Evolutionary conservation across 148 eudicot species (phyloP).

Genomic region (Rhododendron molle): DNA sequence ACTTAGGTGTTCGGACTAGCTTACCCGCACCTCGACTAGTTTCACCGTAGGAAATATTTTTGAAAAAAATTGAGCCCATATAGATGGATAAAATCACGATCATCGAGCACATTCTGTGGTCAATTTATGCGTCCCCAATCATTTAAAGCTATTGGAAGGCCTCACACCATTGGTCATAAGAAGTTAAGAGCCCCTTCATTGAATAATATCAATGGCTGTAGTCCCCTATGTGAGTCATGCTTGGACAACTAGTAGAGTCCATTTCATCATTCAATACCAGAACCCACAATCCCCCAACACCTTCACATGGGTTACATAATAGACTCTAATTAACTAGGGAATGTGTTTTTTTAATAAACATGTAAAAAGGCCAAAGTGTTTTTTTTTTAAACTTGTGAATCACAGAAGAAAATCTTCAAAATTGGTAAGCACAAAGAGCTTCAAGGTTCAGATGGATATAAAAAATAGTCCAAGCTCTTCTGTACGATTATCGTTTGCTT

Average conservation of each 20-base stretch:
- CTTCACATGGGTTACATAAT: slow-evolving; percentile 30
- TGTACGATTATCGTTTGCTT: too few species aligned
- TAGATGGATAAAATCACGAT: neutral
- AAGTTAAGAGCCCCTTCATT: neutral
- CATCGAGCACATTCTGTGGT: neutral
- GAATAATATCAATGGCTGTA: slow-evolving; percentile 5
- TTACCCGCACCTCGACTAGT: neutral
- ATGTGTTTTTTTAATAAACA: too few species aligned
- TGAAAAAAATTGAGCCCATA: neutral
- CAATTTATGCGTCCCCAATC: neutral
- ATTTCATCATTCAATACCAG: slow-evolving; percentile 19
- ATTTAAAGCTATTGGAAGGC: neutral
- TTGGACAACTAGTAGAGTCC: slow-evolving; percentile 19
- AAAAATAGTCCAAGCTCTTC: too few species aligned
- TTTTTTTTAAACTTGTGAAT: slow-evolving; percentile 9
- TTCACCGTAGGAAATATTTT: too few species aligned
- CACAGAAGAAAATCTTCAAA: neutral
- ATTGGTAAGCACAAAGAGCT: neutral
- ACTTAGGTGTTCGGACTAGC: too few species aligned
- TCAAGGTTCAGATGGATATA: too few species aligned
- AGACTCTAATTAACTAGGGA: slow-evolving; percentile 11
- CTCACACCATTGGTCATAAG: neutral
- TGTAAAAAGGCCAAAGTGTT: neutral
- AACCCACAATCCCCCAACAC: slow-evolving; percentile 18
- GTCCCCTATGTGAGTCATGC: slow-evolving; percentile 11